These are phyloP conservation scores for Aegilops tauschii DNA, from an alignment of 176 grass and related monocot species.

Conservation along the genomic window DNA sequence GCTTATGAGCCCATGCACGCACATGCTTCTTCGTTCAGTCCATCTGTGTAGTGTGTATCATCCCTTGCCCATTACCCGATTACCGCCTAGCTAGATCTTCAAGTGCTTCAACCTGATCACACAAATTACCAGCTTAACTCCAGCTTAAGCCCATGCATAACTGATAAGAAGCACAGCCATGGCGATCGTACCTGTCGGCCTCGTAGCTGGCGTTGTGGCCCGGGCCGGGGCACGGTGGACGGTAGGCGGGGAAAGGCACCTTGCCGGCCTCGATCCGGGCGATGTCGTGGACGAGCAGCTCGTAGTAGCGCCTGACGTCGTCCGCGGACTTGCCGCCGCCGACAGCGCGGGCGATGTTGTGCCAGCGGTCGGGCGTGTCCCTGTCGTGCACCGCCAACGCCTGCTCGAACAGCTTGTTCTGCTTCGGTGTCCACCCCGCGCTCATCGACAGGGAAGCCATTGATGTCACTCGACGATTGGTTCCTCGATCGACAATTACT, in stretches of 20 bases:
- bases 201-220: not conserved
- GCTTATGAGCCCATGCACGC: not conserved
- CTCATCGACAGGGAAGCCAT: constrained; percentile 56
- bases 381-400: constrained; percentile 70
- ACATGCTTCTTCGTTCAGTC: not conserved
- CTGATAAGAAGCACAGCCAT: not conserved
- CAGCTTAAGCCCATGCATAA: not conserved
- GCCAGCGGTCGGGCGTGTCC: constrained; percentile 75
- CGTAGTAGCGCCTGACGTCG: constrained; percentile 64
- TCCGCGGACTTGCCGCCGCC: constrained; percentile 70
- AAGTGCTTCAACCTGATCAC: constrained; percentile 52
- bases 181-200: not conserved
- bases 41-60: not conserved
- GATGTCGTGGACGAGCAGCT: constrained; percentile 60
- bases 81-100: constrained; percentile 48
- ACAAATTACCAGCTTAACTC: not conserved
- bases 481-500: too few relatives aligned
- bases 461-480: too few relatives aligned
- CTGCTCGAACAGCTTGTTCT: constrained; percentile 87
- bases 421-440: constrained; percentile 53
- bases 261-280: constrained; percentile 63
- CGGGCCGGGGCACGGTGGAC: not conserved
- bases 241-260: constrained; percentile 64
- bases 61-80: too few relatives aligned
- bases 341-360: constrained; percentile 67